Percentiles rank a stretch among this genome's conserved stretches.
phyloP scores from a whole-genome alignment of 257 asterid genomes.

The Mitragyna speciosa region DNA sequence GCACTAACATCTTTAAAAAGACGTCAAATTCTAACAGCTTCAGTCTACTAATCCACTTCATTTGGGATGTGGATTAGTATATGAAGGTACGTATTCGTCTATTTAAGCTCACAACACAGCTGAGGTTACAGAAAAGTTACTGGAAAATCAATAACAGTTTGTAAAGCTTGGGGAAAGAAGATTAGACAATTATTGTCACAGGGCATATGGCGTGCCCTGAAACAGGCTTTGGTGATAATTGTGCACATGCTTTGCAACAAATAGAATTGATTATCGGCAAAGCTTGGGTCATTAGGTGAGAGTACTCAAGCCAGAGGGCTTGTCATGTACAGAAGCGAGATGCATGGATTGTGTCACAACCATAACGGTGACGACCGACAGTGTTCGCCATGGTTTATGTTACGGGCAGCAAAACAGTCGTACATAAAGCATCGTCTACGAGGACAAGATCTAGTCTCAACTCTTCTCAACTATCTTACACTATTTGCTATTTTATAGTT shows the following conservation, averaged over 20 bases:
- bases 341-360: background rate
- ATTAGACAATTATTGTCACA: background rate
- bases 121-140: too few species aligned
- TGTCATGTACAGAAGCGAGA: background rate
- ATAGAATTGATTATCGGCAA: background rate
- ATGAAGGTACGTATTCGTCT: too few species aligned
- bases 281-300: background rate
- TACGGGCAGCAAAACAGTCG: constrained; percentile 6
- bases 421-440: too few species aligned
- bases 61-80: too few species aligned
- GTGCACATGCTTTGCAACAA: background rate
- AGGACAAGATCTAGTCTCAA: background rate
- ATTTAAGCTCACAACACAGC: too few species aligned
- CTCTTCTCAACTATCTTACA: too few species aligned
- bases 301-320: background rate
- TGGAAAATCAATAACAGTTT: too few species aligned
- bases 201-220: too few species aligned
- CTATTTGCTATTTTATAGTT: background rate
- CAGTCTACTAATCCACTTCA: too few species aligned
- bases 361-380: constrained; percentile 14
- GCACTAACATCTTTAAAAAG: too few species aligned
- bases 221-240: background rate
- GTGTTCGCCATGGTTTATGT: constrained; percentile 11
- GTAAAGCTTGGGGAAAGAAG: too few species aligned
- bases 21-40: too few species aligned